These are phyloP conservation scores for Phytophthora melonis DNA, from an alignment of 352 stramenopile species.

Conservation along the genomic window DNA sequence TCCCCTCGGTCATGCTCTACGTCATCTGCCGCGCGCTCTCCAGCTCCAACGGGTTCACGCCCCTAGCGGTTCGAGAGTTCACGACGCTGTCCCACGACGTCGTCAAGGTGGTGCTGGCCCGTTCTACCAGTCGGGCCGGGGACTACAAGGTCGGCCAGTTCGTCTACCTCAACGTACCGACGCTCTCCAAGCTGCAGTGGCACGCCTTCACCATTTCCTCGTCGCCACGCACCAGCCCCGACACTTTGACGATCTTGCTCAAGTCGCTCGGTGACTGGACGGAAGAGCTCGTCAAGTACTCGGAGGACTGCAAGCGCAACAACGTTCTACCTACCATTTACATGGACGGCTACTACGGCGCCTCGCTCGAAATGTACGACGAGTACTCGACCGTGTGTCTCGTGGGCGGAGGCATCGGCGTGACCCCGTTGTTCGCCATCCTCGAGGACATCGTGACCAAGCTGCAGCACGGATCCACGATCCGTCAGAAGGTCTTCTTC, in stretches of 20 bases:
- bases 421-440: constrained; percentile 55
- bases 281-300: constrained; percentile 45
- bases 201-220: constrained; percentile 62
- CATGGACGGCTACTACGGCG: constrained; percentile 62
- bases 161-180: constrained; percentile 55
- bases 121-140: constrained; percentile 15
- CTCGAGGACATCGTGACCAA: constrained; percentile 53
- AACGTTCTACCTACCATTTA: constrained; percentile 43
- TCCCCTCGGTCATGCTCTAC: constrained; percentile 51
- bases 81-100: constrained; percentile 36
- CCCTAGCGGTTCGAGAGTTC: constrained; percentile 44
- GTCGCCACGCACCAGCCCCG: constrained; percentile 39
- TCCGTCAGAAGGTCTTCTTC: constrained; percentile 46
- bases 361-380: constrained; percentile 48
- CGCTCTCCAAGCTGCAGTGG: constrained; percentile 59
- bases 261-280: constrained; percentile 42
- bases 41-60: constrained; percentile 38
- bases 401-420: constrained; percentile 56
- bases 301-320: constrained; percentile 34
- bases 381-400: constrained; percentile 34
- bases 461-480: constrained; percentile 7
- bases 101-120: constrained; percentile 48
- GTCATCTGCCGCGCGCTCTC: constrained; percentile 46
- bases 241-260: constrained; percentile 55
- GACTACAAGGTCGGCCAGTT: constrained; percentile 53